Evolutionary conservation across 1,139 yeast species (phyloP), one percentile per base, ranked within the genome.

Genomic region (Suhomyces panamericanus): DNA sequence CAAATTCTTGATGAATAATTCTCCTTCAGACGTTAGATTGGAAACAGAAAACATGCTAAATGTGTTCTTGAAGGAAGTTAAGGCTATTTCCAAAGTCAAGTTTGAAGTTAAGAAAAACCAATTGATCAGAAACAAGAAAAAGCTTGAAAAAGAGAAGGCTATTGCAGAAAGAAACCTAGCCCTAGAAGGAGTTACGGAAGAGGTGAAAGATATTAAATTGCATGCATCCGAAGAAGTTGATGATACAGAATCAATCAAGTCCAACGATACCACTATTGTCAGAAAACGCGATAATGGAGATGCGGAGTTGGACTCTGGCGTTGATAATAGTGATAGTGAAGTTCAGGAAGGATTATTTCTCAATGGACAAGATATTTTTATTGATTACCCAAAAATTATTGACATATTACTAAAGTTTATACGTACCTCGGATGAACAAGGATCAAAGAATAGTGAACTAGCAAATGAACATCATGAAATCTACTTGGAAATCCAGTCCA

Each of bases 21-120:
- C 95, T 1, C 91, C 91, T 47, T 82, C 85, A 38, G 99, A 93
- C 62, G 96, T 95, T 6, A 75, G 96, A 49, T 83, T 85, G 4
- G 91, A 89, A 39, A 90, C 98, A 0, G 88, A 86, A 50, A 83
- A 86, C 39, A 77, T 90, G 27, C 66, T 95, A 49, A 87, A 85
- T 51, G 78, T 81, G 6, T 81, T 95, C 51, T 70, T 93, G 37
- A 87, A 84, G 52, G 99, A 93, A 58, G 87, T 91, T 38, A 81
- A 81, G 53, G 73, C 88, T 32, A 81, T 91, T 30, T 76, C 87
- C 17, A 85, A 82, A 49, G 81, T 90, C 30, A 86, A 87, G 56
- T 69, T 69, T 34, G 75, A 73, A 41, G 73, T 73, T 4, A 72
- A 66, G 43, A 66, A 63, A 56, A 64, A 60, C 34, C 70, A 65